Evolutionary conservation across 139 green algal species (phyloP), one percentile per base, ranked within the genome.

Genomic region (Raphidocelis subcapitata): DNA sequence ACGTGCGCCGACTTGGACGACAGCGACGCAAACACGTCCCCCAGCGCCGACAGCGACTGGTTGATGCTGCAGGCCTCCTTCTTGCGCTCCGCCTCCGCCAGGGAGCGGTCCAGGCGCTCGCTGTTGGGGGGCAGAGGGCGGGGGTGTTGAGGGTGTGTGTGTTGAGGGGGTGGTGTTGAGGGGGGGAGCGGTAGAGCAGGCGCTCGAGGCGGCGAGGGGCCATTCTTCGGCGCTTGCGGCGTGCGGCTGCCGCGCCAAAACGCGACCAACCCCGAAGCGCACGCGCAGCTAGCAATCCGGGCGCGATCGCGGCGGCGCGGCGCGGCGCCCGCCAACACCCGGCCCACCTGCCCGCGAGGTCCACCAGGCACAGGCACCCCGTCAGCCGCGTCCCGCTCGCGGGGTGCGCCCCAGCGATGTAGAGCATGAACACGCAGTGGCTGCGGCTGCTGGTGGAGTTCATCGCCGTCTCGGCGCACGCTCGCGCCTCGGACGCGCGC

Each of bases 31-130:
- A 98, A 97, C 4, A 98, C 92, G 65, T 98, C 92, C 0, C 92
- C 92, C 37, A 98, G 83, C 8, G 82, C 76, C 46, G 72, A 88
- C 23, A 98, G 87, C 26, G 77, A 90, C 84, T 95, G 93, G 86
- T 98, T 98, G 83, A 98, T 98, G 72, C 84, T 87, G 74, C 92
- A 97, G 31, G 94, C 89, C 86, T 98, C 94, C 72, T 92, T 93
- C 73, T 90, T 86, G 36, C 91, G 87, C 80, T 87, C 73, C 18
- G 91, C 93, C 79, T 94, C 88, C 2, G 85, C 94, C 67, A 86
- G 57, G 49, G 81, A 91, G 33, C 92, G 80, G 47, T 87, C 86
- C 65, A 97, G 81, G 3, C 92, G 85, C 82, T 97, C 92, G 67
- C 91, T 96, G 87, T 80, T 81, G 49, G 24, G 26, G 46, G 3